These are phyloP conservation scores for Aspergillus versicolor DNA, from an alignment of 2,329 filamentous ascomycete species.

Conservation along the genomic window DNA sequence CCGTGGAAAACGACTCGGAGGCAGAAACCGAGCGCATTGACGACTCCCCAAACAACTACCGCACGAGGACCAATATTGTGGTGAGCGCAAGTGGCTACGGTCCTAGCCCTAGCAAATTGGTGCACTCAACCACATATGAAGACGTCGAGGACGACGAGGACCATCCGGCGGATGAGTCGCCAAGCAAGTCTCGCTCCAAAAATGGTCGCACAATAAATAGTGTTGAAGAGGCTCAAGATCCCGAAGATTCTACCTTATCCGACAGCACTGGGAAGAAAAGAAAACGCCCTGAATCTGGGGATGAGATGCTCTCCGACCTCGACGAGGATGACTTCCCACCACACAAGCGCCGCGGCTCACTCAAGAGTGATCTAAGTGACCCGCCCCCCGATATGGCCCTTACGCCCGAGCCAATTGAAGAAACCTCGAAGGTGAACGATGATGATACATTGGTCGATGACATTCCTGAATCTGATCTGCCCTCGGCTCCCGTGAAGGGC, in stretches of 20 bases:
- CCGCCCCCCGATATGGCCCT: conserved; percentile 33
- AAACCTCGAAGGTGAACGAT: conserved; percentile 28
- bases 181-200: conserved; percentile 39
- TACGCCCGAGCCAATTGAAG: conserved; percentile 38
- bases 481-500: conserved; percentile 30
- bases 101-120: conserved; percentile 74
- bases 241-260: conserved; percentile 29
- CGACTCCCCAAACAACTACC: conserved; percentile 72
- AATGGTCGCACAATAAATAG: conserved; percentile 28
- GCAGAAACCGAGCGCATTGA: conserved; percentile 93
- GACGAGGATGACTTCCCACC: conserved; percentile 42
- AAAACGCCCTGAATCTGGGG: conserved; percentile 38
- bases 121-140: conserved; percentile 54
- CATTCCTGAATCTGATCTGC: conserved; percentile 31
- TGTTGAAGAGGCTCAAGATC: conserved; percentile 22
- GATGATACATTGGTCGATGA: conserved; percentile 35
- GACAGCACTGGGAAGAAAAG: conserved; percentile 41
- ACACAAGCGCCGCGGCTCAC: conserved; percentile 42
- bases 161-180: conserved; percentile 40
- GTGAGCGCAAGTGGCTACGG: conserved; percentile 60
- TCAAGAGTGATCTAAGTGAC: conserved; percentile 38
- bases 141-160: conserved; percentile 54
- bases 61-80: conserved; percentile 60
- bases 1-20: conserved; percentile 71
- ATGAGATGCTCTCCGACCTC: conserved; percentile 35